Base-by-base conservation (phyloP, 768 basidiomycete genomes). In the Podaxis pistillaris region DNA sequence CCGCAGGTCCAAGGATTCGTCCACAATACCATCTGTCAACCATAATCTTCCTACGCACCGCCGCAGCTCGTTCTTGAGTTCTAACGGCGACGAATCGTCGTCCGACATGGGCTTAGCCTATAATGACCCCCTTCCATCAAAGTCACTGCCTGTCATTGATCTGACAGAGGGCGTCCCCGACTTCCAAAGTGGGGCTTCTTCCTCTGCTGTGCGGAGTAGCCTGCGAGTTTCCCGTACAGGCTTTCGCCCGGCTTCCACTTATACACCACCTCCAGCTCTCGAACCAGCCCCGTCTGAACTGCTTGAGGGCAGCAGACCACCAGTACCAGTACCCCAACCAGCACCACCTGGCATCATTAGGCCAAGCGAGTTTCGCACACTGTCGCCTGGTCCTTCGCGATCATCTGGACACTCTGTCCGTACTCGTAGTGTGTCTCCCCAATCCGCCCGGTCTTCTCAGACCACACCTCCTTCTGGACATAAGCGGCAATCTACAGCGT, bases 31-130 rank as follows among this genome's bases (percentile, higher is more conserved):
- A 63, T 70, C 74, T 60, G 71, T 77, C 68, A 73, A 70, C 67
- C 65, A 77, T 54, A 69, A 71, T 44, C 71, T 71, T 44, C 70
- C 74, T 47, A 69, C 74, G 40, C 64, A 67, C 54, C 70, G 67
- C 13, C 70, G 68, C n/a, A 66, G 67, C 54, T 70, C 73, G 36
- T 69, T 71, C 50, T 68, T 67, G 58, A 67, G 64, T 30, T 28
- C 68, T 30, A 68, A 68, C 51, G 69, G 69, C 49, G 65, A 70
- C 65, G 70, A 65, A 33, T 69, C 68, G 40, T 72, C 73, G 52
- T 72, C 73, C 46, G 68, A 70, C 49, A 63, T 76, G 52, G 68
- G 70, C 55, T 62, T 77, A 65, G 74, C 77, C 28, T 77, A 77
- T 65, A 71, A 67, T 53, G 69, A 73, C 41, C 58, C 61, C 17